Base-by-base conservation (phyloP, 495 filamentous ascomycete genomes). In the Podospora tetraspora region DNA sequence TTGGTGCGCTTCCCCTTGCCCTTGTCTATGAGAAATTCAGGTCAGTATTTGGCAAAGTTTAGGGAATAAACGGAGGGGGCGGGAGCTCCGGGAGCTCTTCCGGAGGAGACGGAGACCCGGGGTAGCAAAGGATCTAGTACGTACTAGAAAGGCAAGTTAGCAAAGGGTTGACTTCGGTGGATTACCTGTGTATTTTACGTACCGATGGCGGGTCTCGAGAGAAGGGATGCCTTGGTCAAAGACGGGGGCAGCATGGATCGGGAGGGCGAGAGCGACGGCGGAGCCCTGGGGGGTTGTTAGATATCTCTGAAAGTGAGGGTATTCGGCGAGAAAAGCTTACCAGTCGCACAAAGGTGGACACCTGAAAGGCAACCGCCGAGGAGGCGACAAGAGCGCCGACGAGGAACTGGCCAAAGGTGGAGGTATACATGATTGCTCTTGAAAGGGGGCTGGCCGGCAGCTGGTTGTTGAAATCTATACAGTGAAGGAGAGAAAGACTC, bases 401-500 rank as follows among this genome's bases (percentile, higher is more conserved):
- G 30, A 79, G 57, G 70, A 79, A 69, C 66, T 75, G 70, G 59
- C 71, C 75, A 72, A 79, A 68, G 22, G 77, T 74, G 66, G 70
- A 67, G 63, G 75, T 72, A 68, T 77, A 72, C 75, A 79, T 79
- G 59, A 68, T 77, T 69, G 69, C 57, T 62, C 34, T 62, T 66
- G 52, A 57, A 60, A 71, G 59, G 60, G 57, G 67, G 70, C 68
- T 74, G 70, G 32, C 69, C 70, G 68, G 70, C 70, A 73, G 69
- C 69, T 30, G 63, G 52, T 12, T 68, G 62, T 23, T 37, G 43
- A 68, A 37, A 66, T 19, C 67, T 59, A 63, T 64, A 70, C 19
- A 68, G 64, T 23, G 70, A 67, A 63, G 57, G 52, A 69, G 19
- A 68, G 60, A 68, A 62, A 69, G 66, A 58, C 61, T 27, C 30